Base-by-base conservation (phyloP, 352 stramenopile genomes). In the Pythium phragmiticola region DNA sequence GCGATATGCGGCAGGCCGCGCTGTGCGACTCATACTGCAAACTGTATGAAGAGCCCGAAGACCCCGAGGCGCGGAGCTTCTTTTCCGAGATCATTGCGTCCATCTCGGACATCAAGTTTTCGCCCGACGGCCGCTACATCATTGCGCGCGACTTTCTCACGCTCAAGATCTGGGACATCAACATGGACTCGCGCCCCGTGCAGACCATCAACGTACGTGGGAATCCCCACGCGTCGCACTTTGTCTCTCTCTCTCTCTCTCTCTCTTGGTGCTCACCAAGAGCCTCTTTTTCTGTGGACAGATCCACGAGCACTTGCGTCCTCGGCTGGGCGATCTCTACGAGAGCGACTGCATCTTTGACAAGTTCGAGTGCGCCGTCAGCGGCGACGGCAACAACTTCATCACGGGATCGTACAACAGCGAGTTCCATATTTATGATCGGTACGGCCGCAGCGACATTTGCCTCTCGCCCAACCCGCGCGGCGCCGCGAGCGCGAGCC, bases 331-430 rank as follows among this genome's bases (percentile, higher is more conserved):
- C 21, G 88, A 98, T 60, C 65, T 98, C 6, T 98, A 98, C 74
- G 94, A 98, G 57, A 98, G 89, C 61, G 96, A 99, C 70, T 97
- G 87, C 66, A 98, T 99, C 60, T 99, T 98, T 66, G 96, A 99
- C 84, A 98, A 98, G 72, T 99, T 99, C 67, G 94, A 98, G 71
- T 96, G 95, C 55, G 82, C 80, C 9, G 80, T 98, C 37, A 97
- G 87, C 60, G 84, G 82, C 21, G 88, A 98, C 66, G 92, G 89
- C 51, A 94, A 96, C 68, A 90, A 92, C 77, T 91, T 98, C 68
- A 82, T 96, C 62, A 98, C 94, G 41, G 95, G 95, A 48, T 97
- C 91, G 53, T 98, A 98, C 85, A 94, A 96, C 63, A 97, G 92
- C 83, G 77, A 90, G 65, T 97, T 98, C 62, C 88, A 97, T 77